Evolutionary conservation across 2,329 filamentous ascomycete species (phyloP).

Genomic region (Teratosphaeria viscida): DNA sequence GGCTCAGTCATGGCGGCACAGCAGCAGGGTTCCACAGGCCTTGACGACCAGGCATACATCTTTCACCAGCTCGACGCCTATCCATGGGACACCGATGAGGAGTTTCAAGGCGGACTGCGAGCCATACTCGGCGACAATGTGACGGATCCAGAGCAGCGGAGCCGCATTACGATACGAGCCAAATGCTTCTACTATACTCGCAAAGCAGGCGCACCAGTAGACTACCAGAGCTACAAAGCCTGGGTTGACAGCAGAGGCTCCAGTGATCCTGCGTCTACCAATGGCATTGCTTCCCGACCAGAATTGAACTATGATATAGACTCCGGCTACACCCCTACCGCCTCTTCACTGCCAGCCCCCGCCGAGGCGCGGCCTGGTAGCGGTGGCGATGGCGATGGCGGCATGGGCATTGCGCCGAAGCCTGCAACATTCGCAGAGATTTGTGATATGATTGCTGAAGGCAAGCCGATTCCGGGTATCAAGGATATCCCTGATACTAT

Average conservation of each 20-base stretch:
- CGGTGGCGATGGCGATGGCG: conserved; percentile 5
- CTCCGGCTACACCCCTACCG: not conserved
- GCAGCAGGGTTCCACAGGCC: not conserved
- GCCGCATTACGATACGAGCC: conserved; percentile 53
- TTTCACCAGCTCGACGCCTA: conserved; percentile 56
- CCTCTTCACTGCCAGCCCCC: not conserved
- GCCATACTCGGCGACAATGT: conserved; percentile 51
- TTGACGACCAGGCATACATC: conserved; percentile 20
- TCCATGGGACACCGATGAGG: conserved; percentile 55
- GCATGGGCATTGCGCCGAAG: conserved; percentile 52
- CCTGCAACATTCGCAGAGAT: conserved; percentile 78
- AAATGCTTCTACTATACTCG: conserved; percentile 57
- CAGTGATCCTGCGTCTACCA: not conserved
- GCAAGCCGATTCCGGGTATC: conserved; percentile 77
- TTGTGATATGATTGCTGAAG: conserved; percentile 71
- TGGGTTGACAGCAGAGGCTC: conserved; percentile 40
- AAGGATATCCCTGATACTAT: conserved; percentile 75
- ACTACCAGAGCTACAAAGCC: conserved; percentile 56
- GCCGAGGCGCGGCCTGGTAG: not conserved
- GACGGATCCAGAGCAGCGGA: conserved; percentile 42
- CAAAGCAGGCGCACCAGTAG: conserved; percentile 40
- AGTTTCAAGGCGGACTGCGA: conserved; percentile 57
- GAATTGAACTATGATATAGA: not conserved
- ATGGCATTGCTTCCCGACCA: not conserved
- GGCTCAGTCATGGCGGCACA: not conserved